Conservation (phyloP, 371 early-diverging fungal genomes). For the Dichotomocladium elegans region DNA sequence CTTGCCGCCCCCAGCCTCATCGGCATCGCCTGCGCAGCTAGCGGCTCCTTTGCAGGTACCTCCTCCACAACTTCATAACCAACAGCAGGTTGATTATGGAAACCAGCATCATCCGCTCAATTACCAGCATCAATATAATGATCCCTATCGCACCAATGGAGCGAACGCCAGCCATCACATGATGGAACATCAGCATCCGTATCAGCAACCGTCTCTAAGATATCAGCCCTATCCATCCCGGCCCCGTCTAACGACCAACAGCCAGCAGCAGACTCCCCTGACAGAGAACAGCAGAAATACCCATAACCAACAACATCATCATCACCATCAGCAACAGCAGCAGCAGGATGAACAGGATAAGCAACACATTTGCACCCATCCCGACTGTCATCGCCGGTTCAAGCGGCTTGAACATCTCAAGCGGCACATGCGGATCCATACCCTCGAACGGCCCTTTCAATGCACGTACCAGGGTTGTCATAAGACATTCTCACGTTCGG, state of each 20-base stretch:
- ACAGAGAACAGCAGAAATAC: background rate
- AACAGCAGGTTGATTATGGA: background rate
- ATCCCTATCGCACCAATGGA: background rate
- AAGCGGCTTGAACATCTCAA: constrained; percentile 88
- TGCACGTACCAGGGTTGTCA: constrained; percentile 69
- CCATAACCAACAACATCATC: background rate
- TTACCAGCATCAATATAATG: background rate
- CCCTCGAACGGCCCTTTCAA: constrained; percentile 75
- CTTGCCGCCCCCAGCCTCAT: background rate
- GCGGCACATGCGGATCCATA: constrained; percentile 85
- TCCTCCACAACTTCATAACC: constrained; percentile 2
- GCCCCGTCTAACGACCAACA: background rate
- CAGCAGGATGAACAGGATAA: constrained; percentile 19
- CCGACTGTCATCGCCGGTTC: constrained; percentile 55
- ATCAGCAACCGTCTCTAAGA: too few relatives aligned
- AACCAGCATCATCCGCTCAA: constrained; percentile 1
- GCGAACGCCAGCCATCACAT: background rate
- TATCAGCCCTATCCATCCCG: constrained; percentile 15
- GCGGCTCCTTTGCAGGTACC: background rate
- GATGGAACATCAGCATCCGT: constrained; percentile 6
- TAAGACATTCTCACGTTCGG: constrained; percentile 79
- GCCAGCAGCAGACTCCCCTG: background rate
- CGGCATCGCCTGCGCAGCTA: background rate
- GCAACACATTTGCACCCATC: constrained; percentile 52
- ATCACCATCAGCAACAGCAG: background rate